phyloP scores from a whole-genome alignment of 306 rosid genomes.

The Pyrus betulifolia region DNA sequence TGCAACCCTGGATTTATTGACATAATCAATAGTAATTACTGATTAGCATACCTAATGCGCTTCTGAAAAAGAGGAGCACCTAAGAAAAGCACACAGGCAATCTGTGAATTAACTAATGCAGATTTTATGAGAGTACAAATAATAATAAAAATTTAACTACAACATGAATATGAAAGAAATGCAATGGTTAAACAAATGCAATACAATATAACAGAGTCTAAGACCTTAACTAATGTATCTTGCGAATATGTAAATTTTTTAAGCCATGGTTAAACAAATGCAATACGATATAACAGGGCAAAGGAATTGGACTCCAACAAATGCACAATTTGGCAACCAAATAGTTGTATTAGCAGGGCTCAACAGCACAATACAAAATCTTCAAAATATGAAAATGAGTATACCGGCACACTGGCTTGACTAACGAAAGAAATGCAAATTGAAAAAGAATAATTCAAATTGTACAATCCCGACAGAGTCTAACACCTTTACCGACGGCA shows the following conservation, averaged over 20 bases:
- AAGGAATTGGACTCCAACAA: neutral
- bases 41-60: neutral
- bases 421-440: neutral
- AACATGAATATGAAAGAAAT: neutral
- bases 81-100: neutral
- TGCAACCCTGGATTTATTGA: slow-evolving; percentile 44
- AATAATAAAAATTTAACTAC: neutral
- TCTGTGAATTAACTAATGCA: neutral
- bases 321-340: neutral
- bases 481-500: neutral
- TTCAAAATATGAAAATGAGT: neutral
- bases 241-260: neutral
- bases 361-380: neutral
- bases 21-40: slow-evolving; percentile 2
- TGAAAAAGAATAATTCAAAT: neutral
- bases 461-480: neutral
- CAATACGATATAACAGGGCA: neutral
- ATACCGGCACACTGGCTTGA: neutral
- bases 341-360: neutral
- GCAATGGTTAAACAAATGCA: neutral
- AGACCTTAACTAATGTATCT: neutral
- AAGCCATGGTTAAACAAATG: neutral
- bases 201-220: neutral
- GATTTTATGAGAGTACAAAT: neutral
- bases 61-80: neutral